Percentiles rank a stretch among this genome's conserved stretches.
These are phyloP conservation scores for Lactarius psammicola DNA, from an alignment of 768 basidiomycete species.

Conservation along the genomic window DNA sequence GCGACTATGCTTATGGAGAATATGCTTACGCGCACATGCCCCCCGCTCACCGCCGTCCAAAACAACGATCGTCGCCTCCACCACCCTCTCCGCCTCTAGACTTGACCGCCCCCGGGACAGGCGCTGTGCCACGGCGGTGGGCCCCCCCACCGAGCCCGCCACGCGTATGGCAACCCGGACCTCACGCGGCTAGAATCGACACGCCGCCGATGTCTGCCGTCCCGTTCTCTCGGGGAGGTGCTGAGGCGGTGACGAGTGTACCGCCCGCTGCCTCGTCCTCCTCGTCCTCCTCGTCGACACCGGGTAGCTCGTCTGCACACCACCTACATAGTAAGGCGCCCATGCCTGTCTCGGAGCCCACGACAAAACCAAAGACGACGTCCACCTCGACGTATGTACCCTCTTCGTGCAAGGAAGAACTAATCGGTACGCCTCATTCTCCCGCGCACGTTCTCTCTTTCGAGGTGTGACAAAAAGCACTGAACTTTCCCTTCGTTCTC, in stretches of 20 bases:
- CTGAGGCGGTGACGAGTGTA: background rate
- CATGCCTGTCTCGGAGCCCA: background rate
- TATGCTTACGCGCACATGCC: background rate
- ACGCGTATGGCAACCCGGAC: constrained; percentile 21
- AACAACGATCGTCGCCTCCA: background rate
- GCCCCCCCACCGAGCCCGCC: background rate
- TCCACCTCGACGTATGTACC: background rate
- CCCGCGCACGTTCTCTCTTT: background rate
- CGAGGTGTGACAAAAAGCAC: no score
- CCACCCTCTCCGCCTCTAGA: background rate
- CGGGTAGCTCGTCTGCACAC: background rate
- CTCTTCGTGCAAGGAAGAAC: constrained; percentile 5
- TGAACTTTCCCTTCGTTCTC: background rate
- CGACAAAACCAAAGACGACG: background rate
- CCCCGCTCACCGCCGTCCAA: background rate
- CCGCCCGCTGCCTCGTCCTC: background rate
- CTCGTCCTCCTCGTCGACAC: background rate
- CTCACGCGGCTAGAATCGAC: no score
- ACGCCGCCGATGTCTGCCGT: background rate
- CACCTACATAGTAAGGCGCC: background rate
- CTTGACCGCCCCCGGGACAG: no score
- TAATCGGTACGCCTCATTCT: constrained; percentile 2
- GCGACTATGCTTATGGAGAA: background rate
- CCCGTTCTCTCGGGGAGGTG: background rate
- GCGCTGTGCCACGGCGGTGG: no score